These are phyloP conservation scores for Penicillium pancosmium DNA, from an alignment of 495 filamentous ascomycete species.

Conservation along the genomic window DNA sequence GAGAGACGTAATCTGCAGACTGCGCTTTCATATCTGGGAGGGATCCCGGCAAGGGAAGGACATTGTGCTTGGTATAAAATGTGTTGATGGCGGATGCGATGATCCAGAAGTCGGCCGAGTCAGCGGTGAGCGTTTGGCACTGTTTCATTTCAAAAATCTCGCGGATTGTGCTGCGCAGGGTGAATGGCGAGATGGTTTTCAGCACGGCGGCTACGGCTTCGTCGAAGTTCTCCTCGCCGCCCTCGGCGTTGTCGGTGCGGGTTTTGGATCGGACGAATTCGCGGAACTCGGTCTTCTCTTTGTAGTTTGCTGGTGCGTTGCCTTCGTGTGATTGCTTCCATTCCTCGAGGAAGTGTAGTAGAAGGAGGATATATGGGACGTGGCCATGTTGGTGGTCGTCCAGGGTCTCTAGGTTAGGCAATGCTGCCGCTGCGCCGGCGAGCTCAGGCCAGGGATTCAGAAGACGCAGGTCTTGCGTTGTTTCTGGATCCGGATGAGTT, in stretches of 20 bases:
- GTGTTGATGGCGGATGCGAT: slow-evolving; percentile 77
- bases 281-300: slow-evolving; percentile 84
- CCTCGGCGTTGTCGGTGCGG: slow-evolving; percentile 76
- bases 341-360: slow-evolving; percentile 81
- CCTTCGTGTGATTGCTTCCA: slow-evolving; percentile 80
- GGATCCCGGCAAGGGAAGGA: slow-evolving; percentile 82
- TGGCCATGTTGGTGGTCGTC: slow-evolving; percentile 88
- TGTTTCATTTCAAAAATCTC: slow-evolving; percentile 76
- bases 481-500: slow-evolving; percentile 88
- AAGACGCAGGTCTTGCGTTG: slow-evolving; percentile 83
- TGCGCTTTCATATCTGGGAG: slow-evolving; percentile 98
- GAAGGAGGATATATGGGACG: slow-evolving; percentile 81
- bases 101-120: slow-evolving; percentile 76
- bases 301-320: slow-evolving; percentile 69
- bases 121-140: slow-evolving; percentile 48
- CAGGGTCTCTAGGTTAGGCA: slow-evolving; percentile 67
- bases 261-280: slow-evolving; percentile 65
- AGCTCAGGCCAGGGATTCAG: slow-evolving; percentile 89
- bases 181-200: slow-evolving; percentile 72
- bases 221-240: slow-evolving; percentile 95
- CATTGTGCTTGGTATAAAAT: slow-evolving; percentile 71
- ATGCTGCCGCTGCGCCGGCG: slow-evolving; percentile 58
- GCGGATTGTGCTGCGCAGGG: slow-evolving; percentile 65
- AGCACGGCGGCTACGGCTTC: slow-evolving; percentile 87
- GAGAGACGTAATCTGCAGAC: slow-evolving; percentile 84